These are phyloP conservation scores for Aleurites moluccanus DNA, from an alignment of 441 rosid genomes.

Conservation along the genomic window DNA sequence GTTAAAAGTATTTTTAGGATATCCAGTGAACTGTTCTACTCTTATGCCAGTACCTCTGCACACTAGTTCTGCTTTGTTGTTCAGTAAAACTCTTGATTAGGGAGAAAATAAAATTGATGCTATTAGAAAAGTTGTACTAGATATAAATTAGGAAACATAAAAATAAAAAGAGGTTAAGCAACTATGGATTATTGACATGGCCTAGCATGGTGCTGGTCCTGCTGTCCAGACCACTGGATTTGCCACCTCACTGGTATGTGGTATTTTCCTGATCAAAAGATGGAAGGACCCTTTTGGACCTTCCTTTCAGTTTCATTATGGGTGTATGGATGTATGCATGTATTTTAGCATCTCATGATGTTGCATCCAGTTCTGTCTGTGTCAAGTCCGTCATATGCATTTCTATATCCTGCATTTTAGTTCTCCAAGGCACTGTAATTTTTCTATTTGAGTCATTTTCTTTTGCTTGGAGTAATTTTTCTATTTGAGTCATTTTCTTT, in stretches of 20 bases:
- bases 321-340: not conserved
- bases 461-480: too few relatives aligned
- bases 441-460: not conserved
- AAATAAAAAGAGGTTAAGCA: not conserved
- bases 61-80: not conserved
- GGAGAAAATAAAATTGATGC: not conserved
- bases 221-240: not conserved
- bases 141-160: not conserved
- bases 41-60: not conserved
- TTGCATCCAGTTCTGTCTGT: not conserved
- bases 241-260: not conserved
- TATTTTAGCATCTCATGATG: not conserved
- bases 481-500: too few relatives aligned
- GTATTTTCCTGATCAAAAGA: not conserved
- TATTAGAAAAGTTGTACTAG: not conserved
- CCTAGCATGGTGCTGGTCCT: constrained; percentile 2
- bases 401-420: not conserved
- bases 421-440: not conserved
- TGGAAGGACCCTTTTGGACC: not conserved
- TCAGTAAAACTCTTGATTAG: not conserved
- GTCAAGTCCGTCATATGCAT: not conserved
- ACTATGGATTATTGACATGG: not conserved
- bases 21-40: not conserved
- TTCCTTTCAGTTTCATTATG: not conserved
- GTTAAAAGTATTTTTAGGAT: too few relatives aligned